Conservation (phyloP, 177 flowering plant species). For the Telopea speciosissima region DNA sequence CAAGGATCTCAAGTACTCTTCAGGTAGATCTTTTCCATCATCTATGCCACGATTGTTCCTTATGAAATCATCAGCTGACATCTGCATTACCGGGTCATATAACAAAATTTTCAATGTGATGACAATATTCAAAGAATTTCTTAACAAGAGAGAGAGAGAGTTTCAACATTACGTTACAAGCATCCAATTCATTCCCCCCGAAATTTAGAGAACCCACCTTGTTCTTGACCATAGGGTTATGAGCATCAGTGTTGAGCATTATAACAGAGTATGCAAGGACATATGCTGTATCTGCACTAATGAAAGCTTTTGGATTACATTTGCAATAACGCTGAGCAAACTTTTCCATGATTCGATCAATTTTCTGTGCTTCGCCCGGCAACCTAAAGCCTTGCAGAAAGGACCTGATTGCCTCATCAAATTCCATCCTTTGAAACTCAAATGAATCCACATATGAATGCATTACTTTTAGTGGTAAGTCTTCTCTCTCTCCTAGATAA, state of each 20-base stretch:
- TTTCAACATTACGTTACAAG: neutral
- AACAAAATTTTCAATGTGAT: neutral
- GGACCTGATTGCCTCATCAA: slow-evolving; percentile 3
- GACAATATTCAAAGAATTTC: too few relatives aligned
- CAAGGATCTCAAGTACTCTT: slow-evolving; percentile 87
- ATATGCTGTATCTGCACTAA: slow-evolving; percentile 98
- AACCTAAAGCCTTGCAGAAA: slow-evolving; percentile 3
- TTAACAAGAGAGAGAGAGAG: too few relatives aligned
- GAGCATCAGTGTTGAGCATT: slow-evolving; percentile 97
- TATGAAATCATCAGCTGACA: slow-evolving; percentile 96
- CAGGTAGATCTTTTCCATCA: slow-evolving; percentile 97
- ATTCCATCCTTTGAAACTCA: neutral
- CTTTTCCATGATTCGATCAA: slow-evolving; percentile 4
- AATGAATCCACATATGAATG: slow-evolving; percentile 4
- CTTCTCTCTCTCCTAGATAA: neutral
- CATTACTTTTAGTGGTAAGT: slow-evolving; percentile 1
- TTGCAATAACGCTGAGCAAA: slow-evolving; percentile 40
- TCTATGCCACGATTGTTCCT: slow-evolving; percentile 98
- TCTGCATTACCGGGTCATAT: slow-evolving; percentile 43
- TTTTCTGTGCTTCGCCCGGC: slow-evolving; percentile 6
- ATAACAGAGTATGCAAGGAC: slow-evolving; percentile 97
- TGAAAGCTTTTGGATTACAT: slow-evolving; percentile 88
- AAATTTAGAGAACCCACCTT: slow-evolving; percentile 47
- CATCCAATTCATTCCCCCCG: slow-evolving; percentile 6
- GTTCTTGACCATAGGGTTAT: slow-evolving; percentile 91